Conservation (phyloP, 192 early-diverging fungal genomes). For the Dissophora globulifera region DNA sequence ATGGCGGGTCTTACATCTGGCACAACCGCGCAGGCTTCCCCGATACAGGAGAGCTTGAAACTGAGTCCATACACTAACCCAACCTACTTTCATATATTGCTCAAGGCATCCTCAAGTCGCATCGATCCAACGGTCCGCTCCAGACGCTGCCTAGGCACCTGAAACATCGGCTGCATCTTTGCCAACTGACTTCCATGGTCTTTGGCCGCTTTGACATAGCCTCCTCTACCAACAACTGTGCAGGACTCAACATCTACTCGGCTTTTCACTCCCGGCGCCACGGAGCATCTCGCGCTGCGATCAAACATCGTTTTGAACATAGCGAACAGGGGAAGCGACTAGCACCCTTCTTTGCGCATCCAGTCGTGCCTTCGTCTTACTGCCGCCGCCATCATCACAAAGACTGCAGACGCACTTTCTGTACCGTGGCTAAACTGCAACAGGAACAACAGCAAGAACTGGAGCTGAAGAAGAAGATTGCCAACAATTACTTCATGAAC, state of each 20-base stretch:
- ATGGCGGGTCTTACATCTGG: too few relatives aligned
- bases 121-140: conserved; percentile 45
- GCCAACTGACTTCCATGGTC: conserved; percentile 63
- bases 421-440: conserved; percentile 46
- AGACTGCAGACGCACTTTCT: conserved; percentile 50
- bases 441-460: conserved; percentile 47
- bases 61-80: too few relatives aligned
- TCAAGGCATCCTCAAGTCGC: conserved; percentile 53
- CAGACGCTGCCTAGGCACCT: conserved; percentile 49
- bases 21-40: too few relatives aligned
- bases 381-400: conserved; percentile 61
- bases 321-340: conserved; percentile 28
- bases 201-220: conserved; percentile 65
- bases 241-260: conserved; percentile 47
- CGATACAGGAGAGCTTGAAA: too few relatives aligned
- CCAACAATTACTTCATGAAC: conserved; percentile 48
- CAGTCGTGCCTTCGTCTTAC: conserved; percentile 34
- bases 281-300: conserved; percentile 41
- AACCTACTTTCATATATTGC: not conserved
- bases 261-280: conserved; percentile 54
- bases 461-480: conserved; percentile 46
- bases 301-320: conserved; percentile 28
- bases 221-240: conserved; percentile 43
- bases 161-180: conserved; percentile 63
- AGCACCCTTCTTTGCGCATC: conserved; percentile 26